phyloP scores from a whole-genome alignment of 192 early-diverging fungal species.

The Endogone sp. region DNA sequence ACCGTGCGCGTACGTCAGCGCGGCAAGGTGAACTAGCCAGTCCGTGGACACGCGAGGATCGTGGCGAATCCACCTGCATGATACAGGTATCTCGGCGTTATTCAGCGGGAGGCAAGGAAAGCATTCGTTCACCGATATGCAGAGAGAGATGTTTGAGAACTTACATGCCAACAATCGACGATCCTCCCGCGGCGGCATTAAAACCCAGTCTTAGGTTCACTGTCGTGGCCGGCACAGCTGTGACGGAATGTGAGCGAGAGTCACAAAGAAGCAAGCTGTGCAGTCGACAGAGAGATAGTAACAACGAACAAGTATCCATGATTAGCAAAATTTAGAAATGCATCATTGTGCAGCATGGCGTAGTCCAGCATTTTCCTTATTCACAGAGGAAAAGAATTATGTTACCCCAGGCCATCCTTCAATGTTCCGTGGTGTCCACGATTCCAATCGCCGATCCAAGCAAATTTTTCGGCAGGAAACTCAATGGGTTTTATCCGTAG shows the following conservation, averaged over 20 bases:
- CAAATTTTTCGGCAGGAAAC: neutral
- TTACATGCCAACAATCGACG: neutral
- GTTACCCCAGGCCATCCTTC: neutral
- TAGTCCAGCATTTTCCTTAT: too few relatives aligned
- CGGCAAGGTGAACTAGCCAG: neutral
- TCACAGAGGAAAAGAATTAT: neutral
- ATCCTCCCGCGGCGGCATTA: neutral
- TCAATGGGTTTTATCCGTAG: neutral
- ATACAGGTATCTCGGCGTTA: neutral
- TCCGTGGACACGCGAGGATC: neutral
- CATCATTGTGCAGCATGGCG: too few relatives aligned
- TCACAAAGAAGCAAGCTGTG: neutral
- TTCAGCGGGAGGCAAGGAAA: too few relatives aligned
- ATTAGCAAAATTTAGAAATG: too few relatives aligned
- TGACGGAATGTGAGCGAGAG: neutral
- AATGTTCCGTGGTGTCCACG: neutral
- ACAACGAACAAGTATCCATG: too few relatives aligned
- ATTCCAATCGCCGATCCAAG: neutral
- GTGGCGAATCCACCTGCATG: neutral
- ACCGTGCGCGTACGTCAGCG: neutral
- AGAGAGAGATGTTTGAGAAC: neutral
- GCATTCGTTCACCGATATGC: too few relatives aligned
- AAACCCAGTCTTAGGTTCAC: neutral
- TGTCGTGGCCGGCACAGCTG: neutral
- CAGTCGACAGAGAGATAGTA: too few relatives aligned